Percentiles rank a stretch among this genome's conserved stretches.
These are phyloP conservation scores for Ceratobasidium sp. DNA, from an alignment of 1,284 basidiomycete genomes.

Conservation along the genomic window DNA sequence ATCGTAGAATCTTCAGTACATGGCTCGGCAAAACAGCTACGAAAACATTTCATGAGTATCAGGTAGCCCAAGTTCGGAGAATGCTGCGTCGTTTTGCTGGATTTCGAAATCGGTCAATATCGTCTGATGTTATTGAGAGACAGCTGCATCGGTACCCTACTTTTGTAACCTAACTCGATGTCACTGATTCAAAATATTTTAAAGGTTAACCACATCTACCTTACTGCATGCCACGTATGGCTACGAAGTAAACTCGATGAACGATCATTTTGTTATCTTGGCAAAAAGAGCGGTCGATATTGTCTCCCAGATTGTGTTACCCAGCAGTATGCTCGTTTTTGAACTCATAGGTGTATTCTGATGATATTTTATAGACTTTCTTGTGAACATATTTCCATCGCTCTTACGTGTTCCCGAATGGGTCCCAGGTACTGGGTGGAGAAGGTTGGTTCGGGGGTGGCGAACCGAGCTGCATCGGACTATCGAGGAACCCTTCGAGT, in stretches of 20 bases:
- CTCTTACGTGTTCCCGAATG: constrained; percentile 1
- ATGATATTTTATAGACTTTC: neutral
- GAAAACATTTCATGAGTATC: constrained; percentile 1
- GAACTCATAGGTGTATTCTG: neutral
- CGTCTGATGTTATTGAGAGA: neutral
- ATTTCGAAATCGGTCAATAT: neutral
- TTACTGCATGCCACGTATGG: neutral
- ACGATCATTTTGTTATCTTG: neutral
- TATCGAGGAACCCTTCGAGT: neutral
- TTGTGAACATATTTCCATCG: constrained; percentile 8
- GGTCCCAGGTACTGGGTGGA: constrained; percentile 18
- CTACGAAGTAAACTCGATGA: neutral
- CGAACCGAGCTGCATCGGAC: neutral
- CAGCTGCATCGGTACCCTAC: neutral
- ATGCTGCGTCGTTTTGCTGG: neutral
- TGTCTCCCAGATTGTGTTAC: neutral
- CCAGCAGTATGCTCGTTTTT: neutral
- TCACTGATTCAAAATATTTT: neutral
- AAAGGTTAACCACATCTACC: neutral
- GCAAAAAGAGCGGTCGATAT: neutral
- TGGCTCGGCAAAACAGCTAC: constrained; percentile 19
- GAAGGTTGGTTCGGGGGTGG: neutral
- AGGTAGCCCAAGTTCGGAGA: neutral
- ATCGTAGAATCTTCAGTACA: neutral
- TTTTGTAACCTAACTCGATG: neutral